These are phyloP conservation scores for Hirschioporus abietinus DNA, from an alignment of 768 basidiomycete species.

Conservation along the genomic window DNA sequence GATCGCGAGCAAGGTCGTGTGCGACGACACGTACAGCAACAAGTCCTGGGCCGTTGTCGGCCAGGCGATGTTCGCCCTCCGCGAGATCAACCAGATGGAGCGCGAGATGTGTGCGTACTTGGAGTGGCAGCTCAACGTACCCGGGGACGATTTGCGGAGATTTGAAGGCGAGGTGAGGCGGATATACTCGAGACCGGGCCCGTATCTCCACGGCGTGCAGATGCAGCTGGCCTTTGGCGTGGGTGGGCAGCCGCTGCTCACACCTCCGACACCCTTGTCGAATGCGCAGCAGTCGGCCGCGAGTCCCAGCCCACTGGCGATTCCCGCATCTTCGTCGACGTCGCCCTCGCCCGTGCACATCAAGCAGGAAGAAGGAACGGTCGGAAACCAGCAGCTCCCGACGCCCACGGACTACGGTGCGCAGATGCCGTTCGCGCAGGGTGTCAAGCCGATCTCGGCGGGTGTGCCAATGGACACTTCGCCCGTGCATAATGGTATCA, in stretches of 20 bases:
- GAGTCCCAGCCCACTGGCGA: background rate
- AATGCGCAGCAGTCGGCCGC: background rate
- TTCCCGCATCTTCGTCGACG: background rate
- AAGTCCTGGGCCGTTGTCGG: slow-evolving; percentile 91
- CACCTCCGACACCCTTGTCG: background rate
- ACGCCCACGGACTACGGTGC: slow-evolving; percentile 1
- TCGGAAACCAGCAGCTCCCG: background rate
- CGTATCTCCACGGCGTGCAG: background rate
- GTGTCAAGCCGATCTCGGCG: background rate
- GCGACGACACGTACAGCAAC: slow-evolving; percentile 92
- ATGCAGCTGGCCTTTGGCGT: background rate
- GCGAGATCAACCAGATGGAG: slow-evolving; percentile 97
- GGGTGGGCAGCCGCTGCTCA: background rate
- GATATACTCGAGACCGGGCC: background rate
- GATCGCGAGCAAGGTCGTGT: slow-evolving; percentile 89
- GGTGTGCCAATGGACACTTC: background rate
- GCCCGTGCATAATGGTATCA: background rate
- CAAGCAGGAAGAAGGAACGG: background rate
- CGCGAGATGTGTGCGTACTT: slow-evolving; percentile 90
- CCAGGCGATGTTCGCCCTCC: slow-evolving; percentile 76
- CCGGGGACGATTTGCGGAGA: background rate
- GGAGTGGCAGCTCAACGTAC: slow-evolving; percentile 83
- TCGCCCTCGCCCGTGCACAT: background rate
- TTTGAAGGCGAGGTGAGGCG: background rate
- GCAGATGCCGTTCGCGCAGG: slow-evolving; percentile 1